phyloP scores from a whole-genome alignment of 495 filamentous ascomycete species.

The Tuber indicum region DNA sequence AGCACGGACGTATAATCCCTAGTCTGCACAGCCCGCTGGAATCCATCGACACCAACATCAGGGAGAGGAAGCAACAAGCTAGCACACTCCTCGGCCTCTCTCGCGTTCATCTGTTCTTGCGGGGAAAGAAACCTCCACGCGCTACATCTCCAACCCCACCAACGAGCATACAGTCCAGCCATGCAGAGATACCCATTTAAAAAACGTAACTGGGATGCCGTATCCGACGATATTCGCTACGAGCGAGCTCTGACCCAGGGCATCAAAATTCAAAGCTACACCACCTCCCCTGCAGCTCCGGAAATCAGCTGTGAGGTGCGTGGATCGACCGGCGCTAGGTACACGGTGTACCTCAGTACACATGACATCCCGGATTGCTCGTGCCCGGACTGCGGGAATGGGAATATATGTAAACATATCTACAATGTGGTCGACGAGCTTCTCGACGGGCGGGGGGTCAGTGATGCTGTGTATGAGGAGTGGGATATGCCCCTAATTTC shows the following conservation, averaged over 20 bases:
- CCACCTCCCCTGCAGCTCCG: neutral
- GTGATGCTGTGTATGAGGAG: neutral
- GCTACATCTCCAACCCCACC: neutral
- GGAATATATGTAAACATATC: neutral
- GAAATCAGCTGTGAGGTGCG: slow-evolving; percentile 1
- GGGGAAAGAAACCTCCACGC: neutral
- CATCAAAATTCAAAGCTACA: neutral
- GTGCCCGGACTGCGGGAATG: neutral
- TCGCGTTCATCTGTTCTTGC: neutral
- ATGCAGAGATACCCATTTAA: neutral
- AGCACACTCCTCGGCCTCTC: neutral
- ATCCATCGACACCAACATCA: neutral
- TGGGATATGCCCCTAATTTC: slow-evolving; percentile 4
- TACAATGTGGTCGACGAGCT: neutral
- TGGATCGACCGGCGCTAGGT: neutral
- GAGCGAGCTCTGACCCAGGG: neutral
- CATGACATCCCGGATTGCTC: neutral
- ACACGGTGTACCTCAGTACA: neutral
- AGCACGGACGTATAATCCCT: neutral
- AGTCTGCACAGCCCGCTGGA: neutral
- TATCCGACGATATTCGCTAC: neutral
- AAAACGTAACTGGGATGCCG: neutral
- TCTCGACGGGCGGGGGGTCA: neutral
- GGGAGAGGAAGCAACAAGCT: neutral
- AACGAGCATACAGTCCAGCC: neutral